phyloP scores from a whole-genome alignment of 192 early-diverging fungal species.

The Linnemannia elongata region DNA sequence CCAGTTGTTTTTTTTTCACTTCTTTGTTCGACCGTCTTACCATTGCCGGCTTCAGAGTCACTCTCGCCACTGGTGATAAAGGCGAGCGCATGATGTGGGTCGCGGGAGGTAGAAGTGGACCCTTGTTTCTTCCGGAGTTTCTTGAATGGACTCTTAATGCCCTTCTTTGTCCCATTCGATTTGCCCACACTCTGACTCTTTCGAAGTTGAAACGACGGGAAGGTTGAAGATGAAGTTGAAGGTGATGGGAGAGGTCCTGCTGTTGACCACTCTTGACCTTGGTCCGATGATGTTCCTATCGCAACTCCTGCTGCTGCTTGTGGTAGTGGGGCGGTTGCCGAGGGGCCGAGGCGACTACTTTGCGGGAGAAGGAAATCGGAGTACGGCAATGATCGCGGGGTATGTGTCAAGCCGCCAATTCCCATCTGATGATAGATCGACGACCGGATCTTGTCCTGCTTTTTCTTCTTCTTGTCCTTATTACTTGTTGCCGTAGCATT shows the following conservation, averaged over 20 bases:
- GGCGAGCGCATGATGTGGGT: neutral
- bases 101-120: conserved; percentile 16
- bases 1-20: neutral
- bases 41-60: conserved; percentile 46
- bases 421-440: conserved; percentile 11
- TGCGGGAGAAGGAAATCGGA: neutral
- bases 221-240: neutral
- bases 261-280: neutral
- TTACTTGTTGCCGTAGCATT: neutral
- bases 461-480: neutral
- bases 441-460: neutral
- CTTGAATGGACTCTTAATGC: conserved; percentile 36
- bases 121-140: conserved; percentile 33
- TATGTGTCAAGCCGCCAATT: conserved; percentile 4
- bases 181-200: conserved; percentile 35
- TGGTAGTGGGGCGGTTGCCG: neutral
- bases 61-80: conserved; percentile 51
- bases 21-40: neutral
- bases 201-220: neutral
- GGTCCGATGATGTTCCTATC: neutral
- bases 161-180: conserved; percentile 25
- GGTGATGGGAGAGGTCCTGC: neutral
- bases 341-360: neutral
- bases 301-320: neutral
- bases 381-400: conserved; percentile 26